Conservation (phyloP, 108 stramenopile genomes). For the Cylindrotheca fusiformis region DNA sequence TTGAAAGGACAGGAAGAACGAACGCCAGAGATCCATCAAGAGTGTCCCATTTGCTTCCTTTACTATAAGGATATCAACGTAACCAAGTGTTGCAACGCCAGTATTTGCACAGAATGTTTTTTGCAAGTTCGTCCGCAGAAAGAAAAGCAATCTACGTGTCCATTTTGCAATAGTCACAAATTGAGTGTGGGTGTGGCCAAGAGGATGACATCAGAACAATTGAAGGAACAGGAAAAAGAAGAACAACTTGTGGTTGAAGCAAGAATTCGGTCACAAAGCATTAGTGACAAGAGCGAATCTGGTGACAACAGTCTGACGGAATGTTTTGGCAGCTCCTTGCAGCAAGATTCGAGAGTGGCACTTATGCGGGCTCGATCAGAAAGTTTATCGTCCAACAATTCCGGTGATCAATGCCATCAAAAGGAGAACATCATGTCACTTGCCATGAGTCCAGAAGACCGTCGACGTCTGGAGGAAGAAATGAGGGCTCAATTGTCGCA, state of each 20-base stretch:
- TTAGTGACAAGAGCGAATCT: neutral
- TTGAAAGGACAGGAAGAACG: conserved; percentile 51
- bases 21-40: conserved; percentile 38
- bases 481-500: conserved; percentile 71
- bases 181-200: conserved; percentile 41
- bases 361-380: conserved; percentile 44
- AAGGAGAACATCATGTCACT: conserved; percentile 31
- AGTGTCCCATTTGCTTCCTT: conserved; percentile 92
- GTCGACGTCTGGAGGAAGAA: conserved; percentile 60
- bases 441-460: conserved; percentile 74
- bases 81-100: conserved; percentile 77
- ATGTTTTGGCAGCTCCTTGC: conserved; percentile 64
- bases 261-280: conserved; percentile 30
- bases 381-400: conserved; percentile 17
- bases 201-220: conserved; percentile 34
- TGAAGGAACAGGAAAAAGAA: conserved; percentile 40
- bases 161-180: conserved; percentile 71
- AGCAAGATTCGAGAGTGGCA: conserved; percentile 54
- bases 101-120: conserved; percentile 87
- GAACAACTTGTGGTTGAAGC: conserved; percentile 56
- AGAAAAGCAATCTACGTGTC: conserved; percentile 57
- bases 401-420: conserved; percentile 6
- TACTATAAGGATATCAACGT: conserved; percentile 62
- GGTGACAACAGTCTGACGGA: neutral
- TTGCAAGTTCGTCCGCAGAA: conserved; percentile 74